Base-by-base conservation (phyloP, 1,284 basidiomycete genomes). In the Cryptococcus sp. region DNA sequence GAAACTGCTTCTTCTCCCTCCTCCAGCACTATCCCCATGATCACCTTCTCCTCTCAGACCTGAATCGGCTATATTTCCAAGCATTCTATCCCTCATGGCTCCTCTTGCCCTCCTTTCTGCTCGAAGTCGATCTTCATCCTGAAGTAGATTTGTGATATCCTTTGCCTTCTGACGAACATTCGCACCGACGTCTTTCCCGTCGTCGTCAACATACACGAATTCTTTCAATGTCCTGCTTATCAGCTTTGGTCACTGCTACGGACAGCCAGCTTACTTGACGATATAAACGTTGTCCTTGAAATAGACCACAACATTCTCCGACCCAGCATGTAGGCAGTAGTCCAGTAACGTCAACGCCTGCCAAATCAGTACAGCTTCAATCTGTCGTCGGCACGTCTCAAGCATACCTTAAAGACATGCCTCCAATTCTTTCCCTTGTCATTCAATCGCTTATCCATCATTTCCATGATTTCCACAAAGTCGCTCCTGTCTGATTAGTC, bases 401-500 rank as follows among this genome's bases (percentile, higher is more conserved):
- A 42, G n/a, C 69, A 77, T 57, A 85, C 89, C 81, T 99, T 98
- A 84, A 98, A 98, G 56, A 98, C 96, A 80, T 99, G 96, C 48
- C 94, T 82, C 96, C 96, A 99, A 71, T 98, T 98, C 84, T 98
- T 98, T 39, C 96, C 96, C 79, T 98, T 98, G 79, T 99, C 96
- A 68, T 98, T 98, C 63, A 99, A 78, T 47, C 96, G 84, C 78
- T 98, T 98, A 77, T 99, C 96, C 56, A 99, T 81, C 90, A 98
- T 98, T 79, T 99, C 96, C 92, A 99, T 98, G 69, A 98, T 93
- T 77, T 99, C 96, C 28, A 98, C 91, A 76, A 99, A 98, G 72
- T 98, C 93, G 62, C 85, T 88, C 76, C 91, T 96, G 63, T 4
- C n/a, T n/a, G n/a, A n/a, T n/a, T 2, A 28, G 21, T n/a, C 25